Evolutionary conservation across 2,329 filamentous ascomycete species (phyloP), one percentile per base, ranked within the genome.

Genomic region (Escovopsis sp.): DNA sequence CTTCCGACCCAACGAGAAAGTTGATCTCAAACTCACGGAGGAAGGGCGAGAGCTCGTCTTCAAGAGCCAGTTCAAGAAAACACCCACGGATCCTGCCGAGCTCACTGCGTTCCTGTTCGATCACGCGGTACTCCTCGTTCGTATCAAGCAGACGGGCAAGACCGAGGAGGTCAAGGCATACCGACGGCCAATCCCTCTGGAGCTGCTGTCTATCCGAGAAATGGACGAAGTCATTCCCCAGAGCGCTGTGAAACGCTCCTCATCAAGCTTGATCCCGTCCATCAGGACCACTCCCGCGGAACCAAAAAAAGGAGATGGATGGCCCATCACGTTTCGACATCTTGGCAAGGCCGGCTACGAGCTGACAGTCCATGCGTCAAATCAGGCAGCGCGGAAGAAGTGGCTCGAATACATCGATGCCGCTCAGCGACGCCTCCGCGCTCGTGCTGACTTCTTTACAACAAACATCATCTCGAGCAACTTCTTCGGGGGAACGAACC

Each of bases 21-120:
- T 96, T 33, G 90, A 98, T 54, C 63, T 98, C 41, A 93, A 93
- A 56, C 68, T 98, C 34, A 94, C 86, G 0, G 90, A 98, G 48
- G 86, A 94, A 48, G 83, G 82, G 36, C 81, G 90, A 40, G 86
- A 94, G 56, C 66, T 98, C 48, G 76, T 98, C 42, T 94, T 88
- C 61, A 98, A 96, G 64, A 87, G 85, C 49, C 77, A 77, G 41
- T 72, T 98, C 57, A 96, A 94, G 65, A 96, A 96, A 63, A 76
- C 78, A 4, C 80, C 87, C 1, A 87, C 83, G 1, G 87, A 94
- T 53, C 79, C 76, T 32, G 75, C 80, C 1, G 88, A 96, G 48
- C 88, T 98, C 31, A 90, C 86, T 15, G 87, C 85, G 13, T 98
- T 92, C 62, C 68, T 98, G 17, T 94, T 98, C 52, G 90, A 98